These are phyloP conservation scores for Geotrichum carabidarum DNA, from an alignment of 1,139 yeast species.

Conservation along the genomic window DNA sequence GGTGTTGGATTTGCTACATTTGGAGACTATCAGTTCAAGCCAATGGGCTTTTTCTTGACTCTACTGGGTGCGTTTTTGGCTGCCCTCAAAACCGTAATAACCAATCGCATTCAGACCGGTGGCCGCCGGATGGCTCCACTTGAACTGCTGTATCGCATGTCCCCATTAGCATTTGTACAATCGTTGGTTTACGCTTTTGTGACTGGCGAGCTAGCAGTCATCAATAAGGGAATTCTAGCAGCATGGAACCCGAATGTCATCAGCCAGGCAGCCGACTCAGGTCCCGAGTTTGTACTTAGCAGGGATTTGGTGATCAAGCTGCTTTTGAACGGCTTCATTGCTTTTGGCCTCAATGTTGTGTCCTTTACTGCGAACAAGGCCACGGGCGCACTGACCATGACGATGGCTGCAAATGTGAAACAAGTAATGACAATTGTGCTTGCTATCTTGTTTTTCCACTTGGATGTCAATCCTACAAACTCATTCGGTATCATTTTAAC, in stretches of 20 bases:
- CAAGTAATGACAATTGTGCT: conserved; percentile 29
- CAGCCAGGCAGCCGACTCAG: conserved; percentile 1
- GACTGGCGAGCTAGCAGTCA: conserved; percentile 27
- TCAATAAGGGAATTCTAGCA: conserved; percentile 14
- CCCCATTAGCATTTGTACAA: conserved; percentile 29
- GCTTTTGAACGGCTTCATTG: conserved; percentile 27
- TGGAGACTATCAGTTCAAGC: conserved; percentile 28
- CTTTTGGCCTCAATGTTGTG: conserved; percentile 29
- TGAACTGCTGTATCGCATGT: conserved; percentile 30
- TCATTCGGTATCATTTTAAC: conserved; percentile 28
- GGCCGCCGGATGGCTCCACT: conserved; percentile 27
- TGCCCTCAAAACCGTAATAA: conserved; percentile 30
- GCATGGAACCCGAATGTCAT: conserved; percentile 17
- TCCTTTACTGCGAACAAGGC: conserved; percentile 31
- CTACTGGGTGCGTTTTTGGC: conserved; percentile 29
- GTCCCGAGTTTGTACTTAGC: conserved; percentile 18
- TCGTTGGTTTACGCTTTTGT: conserved; percentile 26
- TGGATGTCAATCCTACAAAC: conserved; percentile 25
- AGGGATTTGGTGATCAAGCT: conserved; percentile 23
- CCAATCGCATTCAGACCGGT: conserved; percentile 29
- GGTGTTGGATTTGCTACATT: conserved; percentile 27
- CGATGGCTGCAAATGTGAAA: conserved; percentile 31
- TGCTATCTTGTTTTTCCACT: conserved; percentile 28
- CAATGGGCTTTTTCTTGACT: conserved; percentile 28
- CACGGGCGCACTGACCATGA: conserved; percentile 30